A percentile compares a stretch with the other conserved stretches of the same genome.
phyloP scores from a whole-genome alignment of 208 protist species.

The Angomonas ambiguus region DNA sequence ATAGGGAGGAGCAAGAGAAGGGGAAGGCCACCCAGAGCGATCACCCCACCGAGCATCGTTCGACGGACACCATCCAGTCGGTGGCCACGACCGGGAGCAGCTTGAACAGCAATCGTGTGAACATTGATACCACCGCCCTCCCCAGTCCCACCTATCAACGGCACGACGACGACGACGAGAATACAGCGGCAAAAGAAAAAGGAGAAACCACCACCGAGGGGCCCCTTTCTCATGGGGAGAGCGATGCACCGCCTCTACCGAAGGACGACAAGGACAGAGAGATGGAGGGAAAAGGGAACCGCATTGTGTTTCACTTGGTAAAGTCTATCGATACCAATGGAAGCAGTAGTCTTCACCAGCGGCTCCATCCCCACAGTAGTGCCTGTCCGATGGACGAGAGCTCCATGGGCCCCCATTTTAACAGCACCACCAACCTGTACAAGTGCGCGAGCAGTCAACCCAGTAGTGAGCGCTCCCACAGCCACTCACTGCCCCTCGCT shows the following conservation, averaged over 20 bases:
- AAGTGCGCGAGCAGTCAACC: not conserved
- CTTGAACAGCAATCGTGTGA: not conserved
- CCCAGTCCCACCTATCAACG: not conserved
- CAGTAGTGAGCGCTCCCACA: no score
- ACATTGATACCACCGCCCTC: not conserved
- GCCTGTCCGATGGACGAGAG: not conserved
- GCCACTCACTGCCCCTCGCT: no score
- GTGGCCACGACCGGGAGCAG: not conserved
- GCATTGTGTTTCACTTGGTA: not conserved
- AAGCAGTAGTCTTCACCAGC: not conserved
- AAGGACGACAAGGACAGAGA: not conserved
- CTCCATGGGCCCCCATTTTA: not conserved
- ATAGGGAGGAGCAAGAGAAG: not conserved
- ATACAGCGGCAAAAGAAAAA: not conserved
- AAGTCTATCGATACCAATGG: not conserved
- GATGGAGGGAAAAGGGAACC: not conserved
- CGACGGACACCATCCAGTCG: not conserved
- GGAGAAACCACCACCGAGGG: not conserved
- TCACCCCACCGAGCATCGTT: not conserved
- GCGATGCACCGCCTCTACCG: not conserved
- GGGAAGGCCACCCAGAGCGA: not conserved
- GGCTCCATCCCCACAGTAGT: not conserved
- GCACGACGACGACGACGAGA: not conserved
- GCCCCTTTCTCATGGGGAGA: not conserved
- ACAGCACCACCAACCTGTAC: slow-evolving; percentile 1